phyloP scores from a whole-genome alignment of 1,139 yeast species.

The Yamadazyma dushanensis region DNA sequence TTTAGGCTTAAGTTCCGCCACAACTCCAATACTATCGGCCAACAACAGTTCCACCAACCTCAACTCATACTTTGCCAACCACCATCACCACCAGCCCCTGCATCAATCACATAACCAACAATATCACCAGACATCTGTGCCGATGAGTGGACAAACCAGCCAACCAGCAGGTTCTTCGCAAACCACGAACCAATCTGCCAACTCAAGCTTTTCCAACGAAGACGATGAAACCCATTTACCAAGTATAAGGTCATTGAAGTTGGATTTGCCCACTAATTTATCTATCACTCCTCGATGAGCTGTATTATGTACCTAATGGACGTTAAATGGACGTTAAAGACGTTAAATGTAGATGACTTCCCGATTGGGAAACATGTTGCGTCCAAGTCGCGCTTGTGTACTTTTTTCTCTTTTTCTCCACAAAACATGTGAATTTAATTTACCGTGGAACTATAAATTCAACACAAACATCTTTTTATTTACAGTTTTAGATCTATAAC shows the following conservation, averaged over 20 bases:
- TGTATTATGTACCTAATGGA: constrained; percentile 2
- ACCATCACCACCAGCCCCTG: constrained; percentile 3
- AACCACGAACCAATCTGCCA: neutral
- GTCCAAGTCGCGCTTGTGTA: constrained; percentile 3
- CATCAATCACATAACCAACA: neutral
- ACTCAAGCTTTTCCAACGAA: constrained; percentile 7
- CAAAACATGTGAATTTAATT: constrained; percentile 14
- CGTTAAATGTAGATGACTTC: constrained; percentile 6
- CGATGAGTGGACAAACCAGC: neutral
- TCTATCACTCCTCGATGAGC: constrained; percentile 19
- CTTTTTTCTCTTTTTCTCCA: constrained; percentile 7
- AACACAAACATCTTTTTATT: neutral
- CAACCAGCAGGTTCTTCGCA: neutral
- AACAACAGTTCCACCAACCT: constrained; percentile 48
- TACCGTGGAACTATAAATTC: constrained; percentile 8
- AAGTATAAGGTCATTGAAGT: constrained; percentile 49
- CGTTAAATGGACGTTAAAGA: neutral
- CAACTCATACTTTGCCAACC: constrained; percentile 15
- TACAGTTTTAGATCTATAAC: neutral
- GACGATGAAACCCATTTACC: constrained; percentile 31
- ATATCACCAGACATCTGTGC: neutral
- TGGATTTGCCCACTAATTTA: constrained; percentile 47
- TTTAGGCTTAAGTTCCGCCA: constrained; percentile 40
- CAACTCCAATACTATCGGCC: constrained; percentile 47
- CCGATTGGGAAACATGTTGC: constrained; percentile 4